Base-by-base conservation (phyloP, 2,329 filamentous ascomycete genomes). In the Massarina eburnea region DNA sequence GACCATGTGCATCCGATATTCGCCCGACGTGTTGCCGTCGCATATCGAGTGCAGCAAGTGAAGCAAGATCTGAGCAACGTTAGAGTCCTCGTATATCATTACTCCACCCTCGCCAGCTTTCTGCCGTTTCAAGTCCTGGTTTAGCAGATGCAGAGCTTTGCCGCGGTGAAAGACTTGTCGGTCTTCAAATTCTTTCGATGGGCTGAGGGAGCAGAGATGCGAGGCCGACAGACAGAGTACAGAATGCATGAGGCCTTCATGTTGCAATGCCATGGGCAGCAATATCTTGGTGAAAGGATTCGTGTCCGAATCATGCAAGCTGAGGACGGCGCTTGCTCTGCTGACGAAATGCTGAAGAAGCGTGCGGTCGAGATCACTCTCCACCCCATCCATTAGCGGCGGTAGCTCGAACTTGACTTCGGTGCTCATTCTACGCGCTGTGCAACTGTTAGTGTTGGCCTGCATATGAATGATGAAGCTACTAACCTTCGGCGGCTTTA, bases 271-370 rank as follows among this genome's bases (percentile, higher is more conserved):
- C 74, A 95, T 87, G 1, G 89, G 88, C 2, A 95, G 76, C 27
- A 96, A 75, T 55, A 94, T 85, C 54, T 90, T 86, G 62, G 89
- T 89, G 73, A 95, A 95, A 1, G 89, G 89, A 57, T 95, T 95
- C 48, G 84, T 57, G 17, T 52, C 84, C 49, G 85, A 80, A 64
- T 91, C 88, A 61, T 92, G 88, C 15, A 95, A 80, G 1, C 88
- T 95, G 41, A 96, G 77, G 2, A 94, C 86, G 32, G 84, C 82
- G 71, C 89, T 92, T 45, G 95, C 80, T 42, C 88, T 81, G 54
- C 82, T 84, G 41, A 88, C 85, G 67, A 95, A 96, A 66, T 96
- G 88, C 52, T 88, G 84, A 68, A 92, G 84, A 60, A 95, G 89
- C 19, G 88, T 79, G 52, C 84, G 84, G 65, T 96, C 91, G 52